These are phyloP conservation scores for Trichothecium sympodiale DNA, from an alignment of 2,329 filamentous ascomycete species.

Conservation along the genomic window DNA sequence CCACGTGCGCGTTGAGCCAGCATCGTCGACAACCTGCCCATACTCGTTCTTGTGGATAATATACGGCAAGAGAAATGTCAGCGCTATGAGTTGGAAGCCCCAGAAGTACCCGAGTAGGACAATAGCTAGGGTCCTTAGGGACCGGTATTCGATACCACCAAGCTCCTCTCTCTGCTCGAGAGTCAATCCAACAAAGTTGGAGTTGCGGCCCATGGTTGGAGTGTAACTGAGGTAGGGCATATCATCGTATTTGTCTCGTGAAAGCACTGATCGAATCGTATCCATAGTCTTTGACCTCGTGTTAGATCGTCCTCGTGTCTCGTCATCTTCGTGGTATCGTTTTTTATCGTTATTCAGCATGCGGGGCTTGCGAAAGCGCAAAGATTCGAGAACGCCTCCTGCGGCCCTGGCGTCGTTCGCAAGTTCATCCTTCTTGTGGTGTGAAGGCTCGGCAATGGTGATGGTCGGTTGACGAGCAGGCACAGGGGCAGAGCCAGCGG, in stretches of 20 bases:
- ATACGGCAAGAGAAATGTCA: conserved; percentile 69
- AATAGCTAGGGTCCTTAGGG: conserved; percentile 72
- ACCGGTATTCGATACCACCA: conserved; percentile 91
- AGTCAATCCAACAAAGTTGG: conserved; percentile 76
- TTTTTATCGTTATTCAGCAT: conserved; percentile 25
- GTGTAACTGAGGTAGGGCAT: conserved; percentile 93
- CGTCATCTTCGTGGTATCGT: conserved; percentile 24
- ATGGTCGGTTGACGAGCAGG: conserved; percentile 42
- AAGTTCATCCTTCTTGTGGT: conserved; percentile 22
- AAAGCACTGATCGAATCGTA: conserved; percentile 45
- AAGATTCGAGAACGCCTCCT: conserved; percentile 24
- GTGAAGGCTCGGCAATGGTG: conserved; percentile 54
- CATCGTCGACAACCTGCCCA: conserved; percentile 49
- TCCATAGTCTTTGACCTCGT: conserved; percentile 39
- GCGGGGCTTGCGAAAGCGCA: conserved; percentile 33
- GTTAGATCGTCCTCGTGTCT: conserved; percentile 10
- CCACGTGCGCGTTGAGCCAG: conserved; percentile 61
- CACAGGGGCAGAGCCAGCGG: conserved; percentile 11
- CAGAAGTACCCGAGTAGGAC: conserved; percentile 74
- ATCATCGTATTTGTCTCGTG: conserved; percentile 38
- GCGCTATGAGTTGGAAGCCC: conserved; percentile 67
- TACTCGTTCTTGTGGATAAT: conserved; percentile 57
- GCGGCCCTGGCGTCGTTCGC: conserved; percentile 30
- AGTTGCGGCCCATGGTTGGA: conserved; percentile 86
- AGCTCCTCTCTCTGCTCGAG: conserved; percentile 90